Percentiles rank a stretch among this genome's conserved stretches.
These are phyloP conservation scores for Pythium sp. DNA, from an alignment of 352 stramenopile species.

Conservation along the genomic window DNA sequence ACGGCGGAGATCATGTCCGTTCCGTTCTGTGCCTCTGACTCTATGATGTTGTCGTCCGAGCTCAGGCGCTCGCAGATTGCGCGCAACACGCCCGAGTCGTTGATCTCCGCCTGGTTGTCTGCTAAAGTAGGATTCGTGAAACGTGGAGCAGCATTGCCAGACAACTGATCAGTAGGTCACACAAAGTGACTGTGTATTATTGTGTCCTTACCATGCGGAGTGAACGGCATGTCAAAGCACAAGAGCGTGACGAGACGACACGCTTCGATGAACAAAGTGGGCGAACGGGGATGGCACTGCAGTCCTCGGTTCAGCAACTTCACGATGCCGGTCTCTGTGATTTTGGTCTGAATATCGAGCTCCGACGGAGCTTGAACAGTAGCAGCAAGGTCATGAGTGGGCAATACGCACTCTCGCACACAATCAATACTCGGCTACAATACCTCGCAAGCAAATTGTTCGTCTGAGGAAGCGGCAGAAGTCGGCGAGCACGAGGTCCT, in stretches of 20 bases:
- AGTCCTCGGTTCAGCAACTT: constrained; percentile 31
- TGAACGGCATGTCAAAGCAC: constrained; percentile 48
- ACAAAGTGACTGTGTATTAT: neutral
- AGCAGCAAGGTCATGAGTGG: neutral
- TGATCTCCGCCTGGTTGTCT: constrained; percentile 58
- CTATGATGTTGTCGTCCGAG: constrained; percentile 7
- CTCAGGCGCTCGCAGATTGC: constrained; percentile 26
- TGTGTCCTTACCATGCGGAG: constrained; percentile 35
- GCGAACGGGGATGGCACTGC: constrained; percentile 19
- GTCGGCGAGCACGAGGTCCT: constrained; percentile 36
- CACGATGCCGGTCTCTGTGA: constrained; percentile 41
- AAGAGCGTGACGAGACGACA: constrained; percentile 40
- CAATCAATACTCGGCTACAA: neutral
- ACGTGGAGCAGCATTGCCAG: neutral
- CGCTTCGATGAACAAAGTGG: constrained; percentile 32
- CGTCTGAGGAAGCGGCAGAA: constrained; percentile 46
- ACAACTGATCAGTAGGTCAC: neutral
- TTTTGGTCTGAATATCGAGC: constrained; percentile 56
- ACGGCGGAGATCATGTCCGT: constrained; percentile 31
- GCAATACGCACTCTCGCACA: neutral
- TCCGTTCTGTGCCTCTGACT: constrained; percentile 24
- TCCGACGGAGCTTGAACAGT: constrained; percentile 34
- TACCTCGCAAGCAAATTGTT: constrained; percentile 51
- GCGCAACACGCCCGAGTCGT: constrained; percentile 26
- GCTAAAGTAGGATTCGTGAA: constrained; percentile 18